A percentile compares a stretch with the other conserved stretches of the same genome.
phyloP scores from a whole-genome alignment of 495 filamentous ascomycete species.

The Penicillium odoratum region DNA sequence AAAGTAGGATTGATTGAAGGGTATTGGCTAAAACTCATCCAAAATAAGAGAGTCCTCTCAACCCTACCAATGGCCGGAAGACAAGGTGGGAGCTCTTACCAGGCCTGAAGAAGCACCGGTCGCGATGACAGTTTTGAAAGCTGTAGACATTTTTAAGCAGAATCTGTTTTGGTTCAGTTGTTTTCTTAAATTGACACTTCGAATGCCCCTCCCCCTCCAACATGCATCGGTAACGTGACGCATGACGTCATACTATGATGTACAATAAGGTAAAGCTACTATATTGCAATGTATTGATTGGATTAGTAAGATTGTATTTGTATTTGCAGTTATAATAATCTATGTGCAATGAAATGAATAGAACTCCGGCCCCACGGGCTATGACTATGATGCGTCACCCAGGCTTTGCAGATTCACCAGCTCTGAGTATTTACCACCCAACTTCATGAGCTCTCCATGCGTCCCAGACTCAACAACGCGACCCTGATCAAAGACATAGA shows the following conservation, averaged over 20 bases:
- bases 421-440: slow-evolving; percentile 2
- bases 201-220: background rate
- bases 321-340: background rate
- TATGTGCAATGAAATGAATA: background rate
- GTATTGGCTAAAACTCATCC: background rate
- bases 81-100: slow-evolving; percentile 12
- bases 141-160: slow-evolving; percentile 12
- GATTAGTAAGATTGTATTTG: background rate
- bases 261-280: no score
- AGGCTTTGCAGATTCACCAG: slow-evolving; percentile 7
- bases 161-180: background rate
- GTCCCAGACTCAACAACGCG: slow-evolving; percentile 2
- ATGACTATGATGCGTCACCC: background rate
- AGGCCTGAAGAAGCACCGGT: slow-evolving; percentile 33
- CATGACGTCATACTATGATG: background rate
- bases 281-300: no score
- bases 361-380: background rate
- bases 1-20: no score
- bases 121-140: slow-evolving; percentile 25
- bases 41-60: no score
- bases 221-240: background rate
- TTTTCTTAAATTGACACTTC: background rate
- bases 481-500: slow-evolving; percentile 8
- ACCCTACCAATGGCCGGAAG: background rate
- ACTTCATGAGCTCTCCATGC: slow-evolving; percentile 5